Evolutionary conservation across 148 eudicot genomes (phyloP), one percentile per base, ranked within the genome.

Genomic region (Persicaria maculosa): DNA sequence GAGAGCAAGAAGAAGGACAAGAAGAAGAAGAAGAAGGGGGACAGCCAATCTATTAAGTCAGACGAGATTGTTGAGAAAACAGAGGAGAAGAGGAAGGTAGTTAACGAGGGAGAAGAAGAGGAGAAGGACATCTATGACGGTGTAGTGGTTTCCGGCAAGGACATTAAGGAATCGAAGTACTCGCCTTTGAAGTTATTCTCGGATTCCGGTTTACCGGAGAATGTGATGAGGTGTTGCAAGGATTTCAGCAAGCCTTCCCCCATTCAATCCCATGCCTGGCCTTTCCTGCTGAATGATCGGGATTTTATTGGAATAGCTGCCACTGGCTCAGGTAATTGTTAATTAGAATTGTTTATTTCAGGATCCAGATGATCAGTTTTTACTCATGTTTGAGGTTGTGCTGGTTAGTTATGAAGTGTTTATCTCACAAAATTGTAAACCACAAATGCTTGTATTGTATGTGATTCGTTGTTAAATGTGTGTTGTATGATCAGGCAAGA

Each of bases 181-280:
- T 52, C 74, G 47, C 79, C 90, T 7, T 79, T 95, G 85, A 80
- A 74, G 43, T 80, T 86, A 12, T 95, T 95, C 76, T 50, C 78
- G 5, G 94, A 92, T 59, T 78, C 97, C 0, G 85, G 84, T 68
- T 82, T 95, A 54, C 80, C 93, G 0, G 78, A 78, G 5, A 86
- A 92, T 44, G 92, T 95, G 55, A 73, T 95, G 79, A 86, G 86
- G 36, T 91, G 97, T 74, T 91, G 99, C 74, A 85, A 89, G 70
- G 84, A 65, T 78, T 95, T 95, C 20, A 82, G 83, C 15, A 95
- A 85, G 77, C 99, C 97, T 1, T 95, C 99, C 9, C 99, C 99
- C 0, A 95, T 95, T 86, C 99, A 95, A 46, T 77, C 99, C 47
- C 90, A 92, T 84, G 86, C 99, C 25, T 95, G 99, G 99, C 96